Evolutionary conservation across 352 stramenopile genomes (phyloP).

Genomic region (Globisporangium lucens): DNA sequence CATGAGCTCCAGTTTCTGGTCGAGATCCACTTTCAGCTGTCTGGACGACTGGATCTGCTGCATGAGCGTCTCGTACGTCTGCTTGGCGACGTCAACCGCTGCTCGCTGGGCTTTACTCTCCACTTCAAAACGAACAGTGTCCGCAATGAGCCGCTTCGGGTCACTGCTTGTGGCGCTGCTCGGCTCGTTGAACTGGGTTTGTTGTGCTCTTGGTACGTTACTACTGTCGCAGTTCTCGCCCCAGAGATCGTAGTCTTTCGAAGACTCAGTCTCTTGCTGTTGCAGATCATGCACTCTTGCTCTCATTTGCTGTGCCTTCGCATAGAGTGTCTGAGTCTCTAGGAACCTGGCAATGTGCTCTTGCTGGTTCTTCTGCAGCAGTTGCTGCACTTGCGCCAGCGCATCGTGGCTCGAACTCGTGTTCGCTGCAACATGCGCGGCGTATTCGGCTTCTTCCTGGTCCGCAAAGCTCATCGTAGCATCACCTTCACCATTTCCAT

Average conservation of each 20-base stretch:
- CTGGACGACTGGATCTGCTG: conserved; percentile 21
- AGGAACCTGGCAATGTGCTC: conserved; percentile 41
- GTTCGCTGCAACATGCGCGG: conserved; percentile 32
- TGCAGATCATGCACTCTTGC: conserved; percentile 6
- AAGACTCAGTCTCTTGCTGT: background rate
- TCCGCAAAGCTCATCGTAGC: conserved; percentile 2
- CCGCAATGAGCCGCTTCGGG: conserved; percentile 4
- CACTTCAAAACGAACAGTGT: conserved; percentile 33
- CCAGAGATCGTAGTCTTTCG: conserved; percentile 21
- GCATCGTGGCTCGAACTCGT: conserved; percentile 32
- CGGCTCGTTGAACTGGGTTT: background rate
- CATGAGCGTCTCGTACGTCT: conserved; percentile 18
- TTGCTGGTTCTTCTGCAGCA: conserved; percentile 33
- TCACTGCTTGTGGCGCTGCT: background rate
- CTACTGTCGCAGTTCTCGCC: background rate
- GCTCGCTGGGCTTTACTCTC: conserved; percentile 22
- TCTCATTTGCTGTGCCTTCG: conserved; percentile 21
- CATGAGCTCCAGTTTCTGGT: conserved; percentile 41
- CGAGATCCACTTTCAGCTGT: conserved; percentile 33
- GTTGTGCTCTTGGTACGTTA: background rate
- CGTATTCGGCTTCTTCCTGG: conserved; percentile 34
- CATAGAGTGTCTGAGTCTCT: conserved; percentile 30
- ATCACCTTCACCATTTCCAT: background rate
- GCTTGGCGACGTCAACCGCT: conserved; percentile 17
- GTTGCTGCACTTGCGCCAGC: conserved; percentile 35